A percentile compares a stretch with the other conserved stretches of the same genome.
Evolutionary conservation across 2,329 filamentous ascomycete genomes (phyloP).

Genomic region (Claviceps sp.): DNA sequence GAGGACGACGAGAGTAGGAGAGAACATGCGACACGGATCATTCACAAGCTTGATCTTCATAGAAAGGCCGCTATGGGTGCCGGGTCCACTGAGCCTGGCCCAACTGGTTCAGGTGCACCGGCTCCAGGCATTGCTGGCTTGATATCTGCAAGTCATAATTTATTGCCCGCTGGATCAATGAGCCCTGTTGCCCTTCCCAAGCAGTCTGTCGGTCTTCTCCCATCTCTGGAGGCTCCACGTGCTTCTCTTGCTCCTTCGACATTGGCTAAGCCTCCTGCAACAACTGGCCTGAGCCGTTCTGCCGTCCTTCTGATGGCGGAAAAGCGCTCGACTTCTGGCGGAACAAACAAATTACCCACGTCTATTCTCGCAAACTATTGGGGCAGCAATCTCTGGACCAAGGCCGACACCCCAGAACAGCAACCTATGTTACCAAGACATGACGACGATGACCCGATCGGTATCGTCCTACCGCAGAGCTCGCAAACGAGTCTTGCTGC

Average conservation of each 20-base stretch:
- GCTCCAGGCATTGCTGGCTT: conserved; percentile 65
- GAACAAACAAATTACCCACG: conserved; percentile 60
- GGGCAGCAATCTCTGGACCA: conserved; percentile 71
- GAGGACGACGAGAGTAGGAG: conserved; percentile 63
- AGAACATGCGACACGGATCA: conserved; percentile 77
- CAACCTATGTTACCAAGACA: conserved; percentile 19
- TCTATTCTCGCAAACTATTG: conserved; percentile 87
- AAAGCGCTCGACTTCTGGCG: conserved; percentile 48
- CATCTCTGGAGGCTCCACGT: conserved; percentile 31
- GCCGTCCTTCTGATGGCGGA: conserved; percentile 75
- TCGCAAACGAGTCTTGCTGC: conserved; percentile 15
- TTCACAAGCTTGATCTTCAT: conserved; percentile 83
- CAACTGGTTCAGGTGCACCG: conserved; percentile 14
- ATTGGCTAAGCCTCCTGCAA: conserved; percentile 66
- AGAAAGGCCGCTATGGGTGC: conserved; percentile 56
- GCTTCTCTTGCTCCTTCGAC: conserved; percentile 70
- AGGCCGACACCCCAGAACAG: conserved; percentile 14
- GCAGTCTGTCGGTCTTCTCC: conserved; percentile 17
- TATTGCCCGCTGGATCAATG: conserved; percentile 41
- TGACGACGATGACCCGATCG: conserved; percentile 28
- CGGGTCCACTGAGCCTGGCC: conserved; percentile 23
- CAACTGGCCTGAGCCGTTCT: conserved; percentile 75
- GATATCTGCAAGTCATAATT: conserved; percentile 71
- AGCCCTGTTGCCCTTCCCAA: conserved; percentile 17
- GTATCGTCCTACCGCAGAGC: conserved; percentile 23